Conservation (phyloP, 768 basidiomycete genomes). For the Lactifluus echinatus region DNA sequence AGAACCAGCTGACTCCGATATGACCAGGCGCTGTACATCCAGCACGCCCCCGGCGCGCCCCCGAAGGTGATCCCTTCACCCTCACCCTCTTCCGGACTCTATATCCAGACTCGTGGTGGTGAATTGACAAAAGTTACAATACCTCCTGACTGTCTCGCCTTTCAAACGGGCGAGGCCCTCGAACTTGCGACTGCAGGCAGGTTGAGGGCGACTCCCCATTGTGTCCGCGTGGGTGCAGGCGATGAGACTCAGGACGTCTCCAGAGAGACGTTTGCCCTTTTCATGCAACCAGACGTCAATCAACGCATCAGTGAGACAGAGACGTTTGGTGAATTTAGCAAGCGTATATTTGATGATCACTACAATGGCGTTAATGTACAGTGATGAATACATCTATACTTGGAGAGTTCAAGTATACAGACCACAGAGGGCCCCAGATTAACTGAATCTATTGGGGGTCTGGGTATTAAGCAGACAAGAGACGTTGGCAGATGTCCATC, state of each 20-base stretch:
- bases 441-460: constrained; percentile 3
- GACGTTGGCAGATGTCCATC: not conserved
- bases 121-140: constrained; percentile 77
- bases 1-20: not conserved
- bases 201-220: constrained; percentile 90
- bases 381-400: constrained; percentile 5
- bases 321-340: constrained; percentile 89
- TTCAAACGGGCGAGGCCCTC: constrained; percentile 96
- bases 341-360: constrained; percentile 63
- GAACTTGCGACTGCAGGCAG: constrained; percentile 77
- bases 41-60: constrained; percentile 33
- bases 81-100: constrained; percentile 73
- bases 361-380: constrained; percentile 31
- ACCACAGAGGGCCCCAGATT: not conserved
- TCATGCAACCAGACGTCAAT: constrained; percentile 83
- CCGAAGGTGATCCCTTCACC: constrained; percentile 54
- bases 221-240: constrained; percentile 65
- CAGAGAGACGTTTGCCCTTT: constrained; percentile 84
- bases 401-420: not conserved
- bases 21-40: constrained; percentile 77
- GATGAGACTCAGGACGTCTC: constrained; percentile 42
- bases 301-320: constrained; percentile 58
- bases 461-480: not conserved
- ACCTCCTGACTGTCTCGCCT: constrained; percentile 77
- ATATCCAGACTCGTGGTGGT: constrained; percentile 81